Conservation (phyloP, 495 filamentous ascomycete genomes). For the Penicillium tannophilum region DNA sequence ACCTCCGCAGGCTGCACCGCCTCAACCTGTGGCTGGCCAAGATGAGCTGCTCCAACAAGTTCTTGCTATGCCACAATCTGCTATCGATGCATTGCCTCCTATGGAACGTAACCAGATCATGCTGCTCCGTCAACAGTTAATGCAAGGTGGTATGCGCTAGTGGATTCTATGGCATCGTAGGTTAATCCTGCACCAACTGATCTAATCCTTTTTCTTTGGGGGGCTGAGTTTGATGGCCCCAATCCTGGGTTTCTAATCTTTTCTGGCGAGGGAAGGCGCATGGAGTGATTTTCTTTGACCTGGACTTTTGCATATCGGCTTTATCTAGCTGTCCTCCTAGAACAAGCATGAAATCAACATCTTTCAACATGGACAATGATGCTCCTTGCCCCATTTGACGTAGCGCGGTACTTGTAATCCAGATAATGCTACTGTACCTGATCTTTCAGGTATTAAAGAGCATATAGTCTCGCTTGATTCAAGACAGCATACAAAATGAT, state of each 20-base stretch:
- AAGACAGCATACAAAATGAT: no score
- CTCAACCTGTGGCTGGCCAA: slow-evolving; percentile 51
- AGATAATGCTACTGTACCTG: no score
- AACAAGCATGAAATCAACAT: slow-evolving; percentile 1
- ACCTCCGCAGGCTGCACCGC: slow-evolving; percentile 43
- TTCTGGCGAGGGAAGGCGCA: slow-evolving; percentile 19
- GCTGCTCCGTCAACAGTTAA: slow-evolving; percentile 60
- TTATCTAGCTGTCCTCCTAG: slow-evolving; percentile 1
- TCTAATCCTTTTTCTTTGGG: not conserved
- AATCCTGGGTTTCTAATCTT: not conserved
- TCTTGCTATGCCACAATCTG: slow-evolving; percentile 70
- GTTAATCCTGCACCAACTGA: not conserved
- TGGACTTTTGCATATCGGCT: slow-evolving; percentile 11
- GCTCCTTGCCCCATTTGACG: no score
- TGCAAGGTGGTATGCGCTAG: slow-evolving; percentile 49
- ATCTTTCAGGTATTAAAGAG: no score
- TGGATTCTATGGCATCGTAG: not conserved
- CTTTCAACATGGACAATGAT: not conserved
- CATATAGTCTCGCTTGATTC: no score
- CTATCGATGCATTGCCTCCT: slow-evolving; percentile 74
- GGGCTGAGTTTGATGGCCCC: not conserved
- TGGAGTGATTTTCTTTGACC: slow-evolving; percentile 8
- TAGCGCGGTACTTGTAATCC: no score
- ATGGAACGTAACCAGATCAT: slow-evolving; percentile 75
- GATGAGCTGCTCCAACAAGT: slow-evolving; percentile 75